A percentile compares a stretch with the other conserved stretches of the same genome.
These are phyloP conservation scores for Ganoderma resinaceum DNA, from an alignment of 1,284 basidiomycete species.

Conservation along the genomic window DNA sequence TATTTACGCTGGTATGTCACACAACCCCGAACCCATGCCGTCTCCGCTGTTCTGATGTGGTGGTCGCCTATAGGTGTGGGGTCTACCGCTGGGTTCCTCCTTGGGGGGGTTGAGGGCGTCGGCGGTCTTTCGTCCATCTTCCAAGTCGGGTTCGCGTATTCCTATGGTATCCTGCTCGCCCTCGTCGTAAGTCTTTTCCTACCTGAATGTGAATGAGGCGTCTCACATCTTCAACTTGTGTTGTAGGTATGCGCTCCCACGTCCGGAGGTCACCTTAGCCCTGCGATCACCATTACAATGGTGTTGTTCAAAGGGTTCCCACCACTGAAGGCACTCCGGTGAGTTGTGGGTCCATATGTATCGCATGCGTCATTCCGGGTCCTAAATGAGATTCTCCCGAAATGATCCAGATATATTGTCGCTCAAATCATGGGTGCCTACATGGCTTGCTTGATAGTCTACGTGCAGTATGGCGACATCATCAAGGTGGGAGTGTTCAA, in stretches of 20 bases:
- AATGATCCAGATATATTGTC: conserved; percentile 58
- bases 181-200: conserved; percentile 40
- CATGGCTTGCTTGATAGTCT: conserved; percentile 64
- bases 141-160: conserved; percentile 67
- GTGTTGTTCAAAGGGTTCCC: conserved; percentile 69
- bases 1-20: conserved; percentile 58
- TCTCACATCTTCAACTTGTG: not conserved
- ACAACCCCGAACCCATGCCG: not conserved
- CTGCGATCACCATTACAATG: conserved; percentile 61
- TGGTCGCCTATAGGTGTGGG: conserved; percentile 56
- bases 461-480: conserved; percentile 64
- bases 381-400: not conserved
- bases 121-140: conserved; percentile 55
- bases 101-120: conserved; percentile 52
- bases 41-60: not conserved
- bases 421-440: conserved; percentile 70
- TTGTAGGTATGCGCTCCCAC: conserved; percentile 53
- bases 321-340: conserved; percentile 57
- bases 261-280: conserved; percentile 72
- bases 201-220: not conserved
- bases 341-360: conserved; percentile 26
- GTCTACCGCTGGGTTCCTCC: conserved; percentile 56
- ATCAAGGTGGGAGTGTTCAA: conserved; percentile 44
- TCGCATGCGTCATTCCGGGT: not conserved
- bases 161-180: conserved; percentile 66